Percentiles rank a stretch among this genome's conserved stretches.
These are phyloP conservation scores for Hirschfeldia incana DNA, from an alignment of 345 rosid species.

Conservation along the genomic window DNA sequence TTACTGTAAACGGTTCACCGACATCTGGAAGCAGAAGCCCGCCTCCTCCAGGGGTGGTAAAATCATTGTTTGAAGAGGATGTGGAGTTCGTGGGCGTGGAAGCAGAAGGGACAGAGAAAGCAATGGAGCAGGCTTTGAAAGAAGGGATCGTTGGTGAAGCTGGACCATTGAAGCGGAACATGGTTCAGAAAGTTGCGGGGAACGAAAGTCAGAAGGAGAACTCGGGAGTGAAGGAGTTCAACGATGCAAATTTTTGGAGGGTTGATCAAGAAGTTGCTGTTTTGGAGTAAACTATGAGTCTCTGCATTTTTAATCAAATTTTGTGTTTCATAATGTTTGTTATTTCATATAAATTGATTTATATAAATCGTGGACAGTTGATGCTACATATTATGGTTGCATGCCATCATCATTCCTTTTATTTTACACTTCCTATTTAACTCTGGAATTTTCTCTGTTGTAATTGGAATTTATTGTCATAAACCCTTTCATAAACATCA, in stretches of 20 bases:
- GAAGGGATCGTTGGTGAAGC: conserved; percentile 97
- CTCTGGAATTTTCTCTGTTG: background rate
- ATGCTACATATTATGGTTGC: background rate
- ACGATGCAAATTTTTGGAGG: conserved; percentile 91
- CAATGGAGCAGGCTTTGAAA: conserved; percentile 91
- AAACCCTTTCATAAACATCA: background rate
- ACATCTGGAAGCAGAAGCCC: conserved; percentile 47
- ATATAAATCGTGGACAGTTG: background rate
- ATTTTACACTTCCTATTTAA: background rate
- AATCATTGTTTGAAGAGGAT: conserved; percentile 90
- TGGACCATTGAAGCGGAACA: conserved; percentile 72
- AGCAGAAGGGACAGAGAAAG: conserved; percentile 85
- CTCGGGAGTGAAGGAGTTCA: conserved; percentile 73
- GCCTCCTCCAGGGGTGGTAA: conserved; percentile 41
- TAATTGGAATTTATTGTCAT: conserved; percentile 1
- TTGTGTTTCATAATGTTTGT: background rate
- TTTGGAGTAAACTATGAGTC: conserved; percentile 50
- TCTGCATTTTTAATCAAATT: background rate
- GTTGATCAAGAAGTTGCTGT: conserved; percentile 88
- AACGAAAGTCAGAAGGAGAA: conserved; percentile 56
- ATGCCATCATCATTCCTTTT: conserved; percentile 12
- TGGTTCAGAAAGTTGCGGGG: conserved; percentile 49
- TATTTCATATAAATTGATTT: background rate
- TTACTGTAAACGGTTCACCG: conserved; percentile 58
- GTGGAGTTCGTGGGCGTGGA: conserved; percentile 95